Base-by-base conservation (phyloP, 257 asterid species). In the Salvia hispanica region DNA sequence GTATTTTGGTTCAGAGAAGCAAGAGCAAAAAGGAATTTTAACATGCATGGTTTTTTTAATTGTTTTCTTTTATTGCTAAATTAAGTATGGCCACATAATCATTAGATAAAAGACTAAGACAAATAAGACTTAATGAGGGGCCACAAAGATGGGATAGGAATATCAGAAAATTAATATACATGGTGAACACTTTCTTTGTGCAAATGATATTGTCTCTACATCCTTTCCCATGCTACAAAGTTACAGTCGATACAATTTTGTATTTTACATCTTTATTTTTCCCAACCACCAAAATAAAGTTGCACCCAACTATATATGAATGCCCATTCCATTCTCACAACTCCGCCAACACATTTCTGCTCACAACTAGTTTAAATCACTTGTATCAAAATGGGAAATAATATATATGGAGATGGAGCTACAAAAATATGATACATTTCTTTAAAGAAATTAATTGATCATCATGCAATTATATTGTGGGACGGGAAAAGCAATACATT, bases 91-190 rank as follows among this genome's bases (percentile, higher is more conserved):
- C 47, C 73, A 74, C 51, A 70, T 74, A 75, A 80, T 80, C 64
- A 80, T 80, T 74, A 44, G 78, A 63, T 31, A 68, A 74, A 64
- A 58, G 80, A 80, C 84, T 71, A 70, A 11, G 53, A 73, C 51
- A 73, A 76, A 42, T 66, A 80, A 67, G 77, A 69, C 8, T 66
- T 78, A 58, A 42, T 44, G 57, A 72, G 78, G 78, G 79, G 66
- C 81, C 84, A 73, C 84, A 62, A 56, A 73, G 81, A 80, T 80
- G 77, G 79, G 75, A 73, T 65, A 52, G 71, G 84, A 70, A 79
- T 76, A 72, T 79, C 67, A 60, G 54, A 61, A 72, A 53, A 69
- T 66, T 33, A 34, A 66, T 25, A 25, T 25, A 48, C 44, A 54
- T 72, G 39, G 72, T 65, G 52, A 43, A 66, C 40, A 58, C 74